Base-by-base conservation (phyloP, 1,284 basidiomycete species). In the Abortiporus biennis region DNA sequence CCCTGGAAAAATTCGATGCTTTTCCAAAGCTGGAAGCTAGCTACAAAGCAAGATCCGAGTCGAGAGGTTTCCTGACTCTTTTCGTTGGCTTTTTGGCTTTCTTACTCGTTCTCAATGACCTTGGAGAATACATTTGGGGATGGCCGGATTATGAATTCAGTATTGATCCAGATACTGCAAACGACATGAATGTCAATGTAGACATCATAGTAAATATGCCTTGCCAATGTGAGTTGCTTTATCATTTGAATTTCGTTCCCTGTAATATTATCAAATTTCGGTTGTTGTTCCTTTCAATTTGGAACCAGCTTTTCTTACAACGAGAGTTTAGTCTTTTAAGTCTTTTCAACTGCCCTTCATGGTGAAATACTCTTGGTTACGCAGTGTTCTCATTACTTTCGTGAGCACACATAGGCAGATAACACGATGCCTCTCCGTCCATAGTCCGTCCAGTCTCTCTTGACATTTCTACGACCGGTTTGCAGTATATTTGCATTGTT, bases 181-280 rank as follows among this genome's bases (percentile, higher is more conserved):
- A 76, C 49, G 79, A 72, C 44, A 69, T 97, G 67, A 78, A 82
- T 50, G 70, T 97, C 48, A 96, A 97, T 60, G 74, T 96, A 42
- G 93, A 97, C 64, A 62, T 95, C 63, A 80, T 90, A 11, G 85
- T 97, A 19, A 88, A 88, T 50, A 96, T 93, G 78, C 92, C 90
- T 1, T 96, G 93, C 66, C 72, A 76, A 64, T 90, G 92, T 95
- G 59, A 66, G 89, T 78, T 4, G 15, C 21, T 23, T 9, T 37
- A 9, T 12, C 11, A 11, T 23, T 37, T 19, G 6, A 11, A 11
- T 37, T 23, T 37, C 23, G 12, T n/a, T 29, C n/a, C n/a, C n/a
- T n/a, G n/a, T n/a, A n/a, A n/a, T n/a, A n/a, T n/a, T n/a, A n/a
- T n/a, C n/a, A n/a, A n/a, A n/a, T n/a, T n/a, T n/a, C n/a, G n/a